Evolutionary conservation across 2,329 filamentous ascomycete species (phyloP).

Genomic region (Clonostachys chloroleuca): DNA sequence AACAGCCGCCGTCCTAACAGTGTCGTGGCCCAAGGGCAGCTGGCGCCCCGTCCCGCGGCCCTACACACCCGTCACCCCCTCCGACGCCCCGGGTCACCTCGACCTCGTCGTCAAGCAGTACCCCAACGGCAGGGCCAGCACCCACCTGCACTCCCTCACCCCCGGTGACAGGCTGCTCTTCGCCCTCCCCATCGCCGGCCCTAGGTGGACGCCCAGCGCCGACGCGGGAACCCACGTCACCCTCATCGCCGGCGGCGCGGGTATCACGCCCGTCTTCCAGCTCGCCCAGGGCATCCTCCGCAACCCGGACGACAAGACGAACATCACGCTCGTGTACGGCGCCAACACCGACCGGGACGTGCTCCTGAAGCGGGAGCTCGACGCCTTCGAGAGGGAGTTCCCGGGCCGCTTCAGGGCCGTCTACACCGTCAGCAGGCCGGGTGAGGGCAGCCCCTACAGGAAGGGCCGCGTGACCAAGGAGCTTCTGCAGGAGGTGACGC

Average conservation of each 20-base stretch:
- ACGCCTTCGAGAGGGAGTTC: constrained; percentile 41
- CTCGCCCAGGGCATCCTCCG: constrained; percentile 57
- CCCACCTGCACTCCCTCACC: constrained; percentile 59
- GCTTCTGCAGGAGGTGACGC: constrained; percentile 44
- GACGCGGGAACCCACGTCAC: constrained; percentile 48
- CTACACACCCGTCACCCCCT: constrained; percentile 59
- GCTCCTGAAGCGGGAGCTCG: constrained; percentile 49
- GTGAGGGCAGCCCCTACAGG: constrained; percentile 25
- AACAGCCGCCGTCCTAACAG: constrained; percentile 52
- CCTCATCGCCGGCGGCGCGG: constrained; percentile 66
- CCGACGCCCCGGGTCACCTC: constrained; percentile 50
- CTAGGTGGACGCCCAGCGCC: constrained; percentile 41
- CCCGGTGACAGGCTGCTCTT: constrained; percentile 60
- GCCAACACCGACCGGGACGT: constrained; percentile 62
- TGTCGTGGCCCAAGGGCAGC: constrained; percentile 51
- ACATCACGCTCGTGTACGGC: constrained; percentile 61
- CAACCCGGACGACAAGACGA: constrained; percentile 50
- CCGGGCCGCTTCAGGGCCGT: constrained; percentile 52
- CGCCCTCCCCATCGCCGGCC: constrained; percentile 46
- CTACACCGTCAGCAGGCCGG: constrained; percentile 51
- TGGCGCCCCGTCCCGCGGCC: constrained; percentile 58
- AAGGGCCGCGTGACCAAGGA: constrained; percentile 56
- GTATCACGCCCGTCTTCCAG: constrained; percentile 68
- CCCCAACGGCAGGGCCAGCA: constrained; percentile 58
- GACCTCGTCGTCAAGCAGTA: constrained; percentile 67